Conservation (phyloP, 768 basidiomycete species). For the Tephrocybe rancida region DNA sequence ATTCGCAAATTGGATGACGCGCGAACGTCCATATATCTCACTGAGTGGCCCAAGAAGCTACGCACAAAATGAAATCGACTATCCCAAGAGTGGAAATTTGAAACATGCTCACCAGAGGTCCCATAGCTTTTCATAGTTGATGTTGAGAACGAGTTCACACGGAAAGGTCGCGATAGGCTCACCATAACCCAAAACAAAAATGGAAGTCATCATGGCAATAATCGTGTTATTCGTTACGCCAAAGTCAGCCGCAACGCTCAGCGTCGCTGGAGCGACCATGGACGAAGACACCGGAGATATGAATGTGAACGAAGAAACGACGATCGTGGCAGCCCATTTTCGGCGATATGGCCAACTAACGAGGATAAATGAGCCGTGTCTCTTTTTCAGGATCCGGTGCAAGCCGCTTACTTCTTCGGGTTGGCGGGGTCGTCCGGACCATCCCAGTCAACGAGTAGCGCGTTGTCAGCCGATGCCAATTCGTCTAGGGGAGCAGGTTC, state of each 20-base stretch:
- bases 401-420: slow-evolving; percentile 53
- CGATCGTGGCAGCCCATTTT: slow-evolving; percentile 69
- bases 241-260: slow-evolving; percentile 53
- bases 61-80: background rate
- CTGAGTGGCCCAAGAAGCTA: slow-evolving; percentile 62
- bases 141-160: background rate
- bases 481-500: background rate
- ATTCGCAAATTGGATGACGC: slow-evolving; percentile 63
- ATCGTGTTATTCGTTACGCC: slow-evolving; percentile 50
- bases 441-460: slow-evolving; percentile 61
- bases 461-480: background rate
- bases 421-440: slow-evolving; percentile 60
- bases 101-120: slow-evolving; percentile 48
- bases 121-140: slow-evolving; percentile 41
- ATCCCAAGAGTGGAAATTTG: background rate
- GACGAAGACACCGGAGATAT: slow-evolving; percentile 72
- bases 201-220: slow-evolving; percentile 60
- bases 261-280: slow-evolving; percentile 70
- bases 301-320: slow-evolving; percentile 70
- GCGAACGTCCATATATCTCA: slow-evolving; percentile 71
- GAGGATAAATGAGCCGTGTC: background rate
- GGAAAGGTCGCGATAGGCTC: slow-evolving; percentile 15
- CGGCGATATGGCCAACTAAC: slow-evolving; percentile 55
- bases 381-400: background rate
- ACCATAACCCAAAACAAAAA: slow-evolving; percentile 60